phyloP scores from a whole-genome alignment of 2,329 filamentous ascomycete genomes.

The Xylariomycetidae sp. region DNA sequence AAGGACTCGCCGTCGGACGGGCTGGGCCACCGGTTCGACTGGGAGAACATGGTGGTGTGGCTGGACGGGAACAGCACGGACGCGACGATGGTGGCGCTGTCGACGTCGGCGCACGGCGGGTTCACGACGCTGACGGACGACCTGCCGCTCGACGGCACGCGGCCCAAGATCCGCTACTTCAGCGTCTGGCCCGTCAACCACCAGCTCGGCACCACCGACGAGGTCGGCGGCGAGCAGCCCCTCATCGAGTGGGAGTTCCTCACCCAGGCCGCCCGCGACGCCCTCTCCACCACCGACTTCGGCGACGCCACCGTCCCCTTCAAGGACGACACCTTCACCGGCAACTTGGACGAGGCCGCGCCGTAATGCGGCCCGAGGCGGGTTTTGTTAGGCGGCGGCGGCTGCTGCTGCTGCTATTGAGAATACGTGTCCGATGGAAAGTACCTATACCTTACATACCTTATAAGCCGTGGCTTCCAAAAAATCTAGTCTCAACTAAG shows the following conservation, averaged over 20 bases:
- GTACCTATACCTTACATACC: too few species aligned
- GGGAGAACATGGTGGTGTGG: constrained; percentile 30
- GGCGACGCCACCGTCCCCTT: constrained; percentile 35
- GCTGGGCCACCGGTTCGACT: constrained; percentile 32
- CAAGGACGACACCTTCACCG: constrained; percentile 20
- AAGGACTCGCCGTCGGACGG: constrained; percentile 33
- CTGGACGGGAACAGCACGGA: constrained; percentile 20
- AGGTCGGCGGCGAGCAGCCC: constrained; percentile 31
- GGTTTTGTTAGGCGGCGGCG: too few species aligned
- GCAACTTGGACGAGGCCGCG: constrained; percentile 14
- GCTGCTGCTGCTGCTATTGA: too few species aligned
- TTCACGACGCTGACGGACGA: constrained; percentile 20
- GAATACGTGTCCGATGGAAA: too few species aligned
- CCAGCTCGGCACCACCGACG: constrained; percentile 27
- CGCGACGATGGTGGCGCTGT: constrained; percentile 24
- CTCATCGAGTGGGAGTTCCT: constrained; percentile 35
- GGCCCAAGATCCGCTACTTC: constrained; percentile 27
- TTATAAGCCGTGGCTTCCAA: too few species aligned
- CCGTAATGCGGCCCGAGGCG: too few species aligned
- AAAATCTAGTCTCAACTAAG: too few species aligned
- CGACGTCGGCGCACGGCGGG: constrained; percentile 28
- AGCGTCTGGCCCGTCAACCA: constrained; percentile 29
- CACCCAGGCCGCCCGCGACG: constrained; percentile 25
- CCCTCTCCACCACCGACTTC: constrained; percentile 32
- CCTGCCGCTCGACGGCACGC: constrained; percentile 19